Evolutionary conservation across 2,329 filamentous ascomycete species (phyloP).

Genomic region (Sordariomycetes sp.): DNA sequence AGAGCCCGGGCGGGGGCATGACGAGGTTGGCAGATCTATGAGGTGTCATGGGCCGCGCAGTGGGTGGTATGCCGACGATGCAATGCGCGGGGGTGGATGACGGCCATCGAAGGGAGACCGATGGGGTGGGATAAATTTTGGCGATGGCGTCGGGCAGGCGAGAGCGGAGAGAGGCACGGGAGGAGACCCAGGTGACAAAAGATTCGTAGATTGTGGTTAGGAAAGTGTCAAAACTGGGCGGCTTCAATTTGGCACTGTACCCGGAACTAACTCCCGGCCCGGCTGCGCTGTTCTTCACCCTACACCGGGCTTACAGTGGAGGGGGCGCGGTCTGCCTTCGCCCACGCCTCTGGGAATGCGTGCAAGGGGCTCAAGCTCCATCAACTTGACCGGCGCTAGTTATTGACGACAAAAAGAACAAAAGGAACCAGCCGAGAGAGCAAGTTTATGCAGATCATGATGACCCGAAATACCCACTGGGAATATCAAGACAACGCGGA

Average conservation of each 20-base stretch:
- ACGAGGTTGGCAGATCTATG: not conserved
- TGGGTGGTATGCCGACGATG: not conserved
- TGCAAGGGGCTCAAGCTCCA: not conserved
- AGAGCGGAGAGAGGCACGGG: not conserved
- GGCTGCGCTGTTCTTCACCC: not conserved
- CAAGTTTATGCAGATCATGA: not conserved
- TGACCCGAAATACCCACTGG: not conserved
- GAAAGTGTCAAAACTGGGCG: not conserved
- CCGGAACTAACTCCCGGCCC: not conserved
- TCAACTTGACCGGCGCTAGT: not conserved
- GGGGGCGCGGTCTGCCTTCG: too few relatives aligned
- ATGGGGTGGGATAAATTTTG: conserved; percentile 4
- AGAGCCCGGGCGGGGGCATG: not conserved
- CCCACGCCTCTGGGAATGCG: not conserved
- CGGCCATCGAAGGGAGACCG: not conserved
- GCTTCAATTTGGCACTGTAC: not conserved
- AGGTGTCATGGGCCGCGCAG: not conserved
- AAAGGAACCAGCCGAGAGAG: too few relatives aligned
- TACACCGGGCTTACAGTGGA: too few relatives aligned
- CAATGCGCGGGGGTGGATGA: not conserved
- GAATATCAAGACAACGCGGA: not conserved
- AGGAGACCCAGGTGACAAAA: not conserved
- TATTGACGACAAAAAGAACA: too few relatives aligned
- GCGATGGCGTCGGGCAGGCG: conserved; percentile 2
- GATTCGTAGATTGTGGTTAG: not conserved